Evolutionary conservation across 2,329 filamentous ascomycete genomes (phyloP), one percentile per base, ranked within the genome.

Genomic region (Trichophyton verrucosum): DNA sequence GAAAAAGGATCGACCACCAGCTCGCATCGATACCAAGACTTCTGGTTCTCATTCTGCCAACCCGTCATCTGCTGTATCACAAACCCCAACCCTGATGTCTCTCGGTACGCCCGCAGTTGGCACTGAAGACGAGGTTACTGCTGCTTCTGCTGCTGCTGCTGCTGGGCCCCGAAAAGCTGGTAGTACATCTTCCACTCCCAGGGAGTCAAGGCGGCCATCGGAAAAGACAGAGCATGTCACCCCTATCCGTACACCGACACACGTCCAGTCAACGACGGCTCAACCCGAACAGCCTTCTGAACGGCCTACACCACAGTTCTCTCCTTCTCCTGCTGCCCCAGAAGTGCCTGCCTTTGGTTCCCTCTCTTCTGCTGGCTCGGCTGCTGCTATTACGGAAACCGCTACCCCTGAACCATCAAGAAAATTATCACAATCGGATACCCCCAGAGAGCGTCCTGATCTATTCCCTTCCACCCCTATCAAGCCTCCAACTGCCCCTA

Each of bases 331-430:
- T 59, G 66, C 74, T 13, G 72, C 69, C 57, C 73, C 74, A n/a
- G 74, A 75, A 57, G 73, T 76, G 7, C 74, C 74, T 30, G 73
- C 74, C 1, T 76, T 76, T 68, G 74, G 74, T 20, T 75, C 73
- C 3, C 20, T 24, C 5, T 57, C 55, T 38, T 38, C 33, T 13
- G 33, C 33, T 38, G 38, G 33, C 20, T 6, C 55, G 22, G 20
- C 6, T 33, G 33, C 38, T 17, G 13, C 53, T 24, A n/a, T 53
- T 33, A 30, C 58, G 7, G 33, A 57, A 40, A 40, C 15, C 13
- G 2, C 20, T 8, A 49, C 5, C 30, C 40, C 20, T 30, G 22
- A 58, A 22, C 36, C 59, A 1, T 11, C 11, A 38, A 46, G 53
- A 17, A 55, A 44, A n/a, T 27, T 24, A 33, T 24, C 30, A n/a